phyloP scores from a whole-genome alignment of 306 rosid species.

The Inga leiocalycina region DNA sequence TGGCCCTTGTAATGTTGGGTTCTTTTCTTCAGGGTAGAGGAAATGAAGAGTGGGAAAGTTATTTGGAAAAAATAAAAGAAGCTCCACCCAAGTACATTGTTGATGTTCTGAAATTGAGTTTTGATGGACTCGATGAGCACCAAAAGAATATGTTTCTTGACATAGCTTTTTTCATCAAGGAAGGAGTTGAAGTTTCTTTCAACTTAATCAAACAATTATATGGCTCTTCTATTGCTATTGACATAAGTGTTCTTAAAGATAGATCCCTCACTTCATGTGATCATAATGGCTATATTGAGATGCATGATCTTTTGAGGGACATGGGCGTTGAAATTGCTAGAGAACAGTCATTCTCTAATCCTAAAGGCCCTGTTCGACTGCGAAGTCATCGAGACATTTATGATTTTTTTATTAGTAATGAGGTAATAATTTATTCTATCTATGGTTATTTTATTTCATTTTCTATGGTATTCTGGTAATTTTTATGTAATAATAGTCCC shows the following conservation, averaged over 20 bases:
- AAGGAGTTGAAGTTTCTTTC: neutral
- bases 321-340: neutral
- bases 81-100: neutral
- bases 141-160: neutral
- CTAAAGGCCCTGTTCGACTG: neutral
- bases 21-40: neutral
- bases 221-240: neutral
- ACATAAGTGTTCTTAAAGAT: neutral
- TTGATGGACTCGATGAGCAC: neutral
- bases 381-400: neutral
- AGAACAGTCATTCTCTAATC: neutral
- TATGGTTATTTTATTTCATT: no score
- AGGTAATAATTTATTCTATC: neutral
- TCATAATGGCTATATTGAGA: neutral
- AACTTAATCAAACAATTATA: neutral
- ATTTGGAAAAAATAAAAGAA: neutral
- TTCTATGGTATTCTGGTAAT: no score
- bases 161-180: neutral
- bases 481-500: neutral
- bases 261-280: neutral
- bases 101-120: neutral
- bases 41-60: neutral
- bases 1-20: neutral
- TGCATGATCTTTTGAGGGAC: neutral
- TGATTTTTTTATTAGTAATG: neutral